Percentiles rank a stretch among this genome's conserved stretches.
These are phyloP conservation scores for Plasmodium gallinaceum DNA, from an alignment of 169 alveolate genomes.

Conservation along the genomic window DNA sequence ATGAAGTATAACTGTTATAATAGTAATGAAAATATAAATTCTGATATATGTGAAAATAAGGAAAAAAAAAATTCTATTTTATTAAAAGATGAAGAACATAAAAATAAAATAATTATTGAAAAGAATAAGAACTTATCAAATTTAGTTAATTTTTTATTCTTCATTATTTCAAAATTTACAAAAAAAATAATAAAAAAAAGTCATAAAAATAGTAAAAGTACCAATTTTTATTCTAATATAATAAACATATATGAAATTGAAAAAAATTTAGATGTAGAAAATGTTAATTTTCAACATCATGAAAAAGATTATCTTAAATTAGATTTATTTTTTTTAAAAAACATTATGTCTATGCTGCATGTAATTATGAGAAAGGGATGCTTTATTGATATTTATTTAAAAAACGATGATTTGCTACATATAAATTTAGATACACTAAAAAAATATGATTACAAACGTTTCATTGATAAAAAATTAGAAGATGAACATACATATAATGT, in stretches of 20 bases:
- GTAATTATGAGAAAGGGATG: slow-evolving; percentile 28
- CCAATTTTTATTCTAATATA: slow-evolving; percentile 25
- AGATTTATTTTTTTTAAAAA: slow-evolving; percentile 50
- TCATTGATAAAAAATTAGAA: not conserved
- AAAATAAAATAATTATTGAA: slow-evolving; percentile 6
- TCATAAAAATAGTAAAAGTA: not conserved
- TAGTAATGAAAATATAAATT: not conserved
- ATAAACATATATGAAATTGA: slow-evolving; percentile 60
- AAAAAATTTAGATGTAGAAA: slow-evolving; percentile 37
- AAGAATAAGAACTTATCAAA: slow-evolving; percentile 38
- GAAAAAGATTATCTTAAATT: slow-evolving; percentile 65
- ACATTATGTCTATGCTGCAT: slow-evolving; percentile 56
- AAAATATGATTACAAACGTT: slow-evolving; percentile 18
- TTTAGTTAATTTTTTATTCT: slow-evolving; percentile 46
- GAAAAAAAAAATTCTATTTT: slow-evolving; percentile 14
- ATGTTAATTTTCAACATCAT: slow-evolving; percentile 65
- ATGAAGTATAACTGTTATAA: slow-evolving; percentile 38
- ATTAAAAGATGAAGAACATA: slow-evolving; percentile 16
- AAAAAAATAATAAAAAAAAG: slow-evolving; percentile 25
- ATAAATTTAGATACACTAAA: slow-evolving; percentile 18
- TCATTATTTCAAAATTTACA: slow-evolving; percentile 54
- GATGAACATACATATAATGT: not conserved
- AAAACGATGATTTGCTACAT: slow-evolving; percentile 23
- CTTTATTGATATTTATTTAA: slow-evolving; percentile 19
- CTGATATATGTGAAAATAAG: not conserved